phyloP scores from a whole-genome alignment of 2,329 filamentous ascomycete genomes.

The Drechslerella coelobrocha region DNA sequence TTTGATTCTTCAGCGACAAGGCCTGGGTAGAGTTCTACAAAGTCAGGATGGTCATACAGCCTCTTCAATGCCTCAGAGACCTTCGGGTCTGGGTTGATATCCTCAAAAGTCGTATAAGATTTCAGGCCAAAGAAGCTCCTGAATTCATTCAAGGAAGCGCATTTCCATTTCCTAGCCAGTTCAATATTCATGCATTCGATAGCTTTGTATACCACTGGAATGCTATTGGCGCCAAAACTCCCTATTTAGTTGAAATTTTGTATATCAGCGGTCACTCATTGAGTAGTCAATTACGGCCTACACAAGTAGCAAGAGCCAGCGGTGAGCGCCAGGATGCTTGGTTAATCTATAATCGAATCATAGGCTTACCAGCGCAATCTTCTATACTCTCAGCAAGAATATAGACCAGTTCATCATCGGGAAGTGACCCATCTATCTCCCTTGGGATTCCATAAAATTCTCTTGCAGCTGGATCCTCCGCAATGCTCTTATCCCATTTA shows the following conservation, averaged over 20 bases:
- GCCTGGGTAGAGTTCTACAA: slow-evolving; percentile 80
- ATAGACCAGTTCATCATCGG: slow-evolving; percentile 76
- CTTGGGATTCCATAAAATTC: slow-evolving; percentile 71
- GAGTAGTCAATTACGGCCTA: too few relatives aligned
- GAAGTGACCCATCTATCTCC: slow-evolving; percentile 69
- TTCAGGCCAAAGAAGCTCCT: slow-evolving; percentile 80
- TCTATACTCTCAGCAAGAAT: slow-evolving; percentile 74
- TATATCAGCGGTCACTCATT: slow-evolving; percentile 57
- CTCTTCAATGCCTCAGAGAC: slow-evolving; percentile 71
- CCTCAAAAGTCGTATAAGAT: slow-evolving; percentile 77
- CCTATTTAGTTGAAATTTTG: slow-evolving; percentile 5
- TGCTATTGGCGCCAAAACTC: slow-evolving; percentile 75
- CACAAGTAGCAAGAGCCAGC: slow-evolving; percentile 9
- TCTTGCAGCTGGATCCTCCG: slow-evolving; percentile 72
- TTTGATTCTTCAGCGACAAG: slow-evolving; percentile 79
- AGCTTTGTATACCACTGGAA: slow-evolving; percentile 74
- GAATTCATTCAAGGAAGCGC: slow-evolving; percentile 83
- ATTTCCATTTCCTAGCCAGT: slow-evolving; percentile 77
- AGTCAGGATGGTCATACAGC: slow-evolving; percentile 79
- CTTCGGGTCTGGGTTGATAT: slow-evolving; percentile 79
- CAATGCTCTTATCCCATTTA: slow-evolving; percentile 68
- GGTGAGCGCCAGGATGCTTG: slow-evolving; percentile 53
- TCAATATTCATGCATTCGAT: slow-evolving; percentile 83
- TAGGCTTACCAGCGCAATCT: slow-evolving; percentile 68
- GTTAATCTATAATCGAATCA: slow-evolving; percentile 22